Evolutionary conservation across 768 basidiomycete genomes (phyloP).

Genomic region (Polyporus arcularius): DNA sequence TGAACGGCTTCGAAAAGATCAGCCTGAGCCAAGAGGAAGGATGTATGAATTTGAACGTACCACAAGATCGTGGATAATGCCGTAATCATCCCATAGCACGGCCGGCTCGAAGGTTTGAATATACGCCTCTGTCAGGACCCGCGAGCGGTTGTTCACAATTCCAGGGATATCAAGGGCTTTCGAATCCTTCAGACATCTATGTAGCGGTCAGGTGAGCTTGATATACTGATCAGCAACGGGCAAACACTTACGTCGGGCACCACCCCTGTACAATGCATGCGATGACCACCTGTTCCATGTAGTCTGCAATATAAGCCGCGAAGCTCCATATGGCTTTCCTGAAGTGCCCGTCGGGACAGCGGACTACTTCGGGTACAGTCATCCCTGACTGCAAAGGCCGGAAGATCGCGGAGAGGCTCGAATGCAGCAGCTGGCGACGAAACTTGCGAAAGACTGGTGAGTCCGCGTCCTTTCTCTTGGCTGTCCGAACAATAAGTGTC

Average conservation of each 20-base stretch:
- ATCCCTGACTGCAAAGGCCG: slow-evolving; percentile 13
- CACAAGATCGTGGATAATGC: slow-evolving; percentile 26
- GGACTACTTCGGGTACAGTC: slow-evolving; percentile 15
- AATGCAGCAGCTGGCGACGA: slow-evolving; percentile 17
- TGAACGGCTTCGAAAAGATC: slow-evolving; percentile 17
- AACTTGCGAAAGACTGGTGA: slow-evolving; percentile 11
- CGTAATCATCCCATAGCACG: slow-evolving; percentile 30
- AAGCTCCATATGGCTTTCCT: slow-evolving; percentile 29
- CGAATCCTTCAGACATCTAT: neutral
- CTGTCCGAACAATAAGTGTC: no score
- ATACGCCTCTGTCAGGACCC: neutral
- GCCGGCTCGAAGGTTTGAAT: neutral
- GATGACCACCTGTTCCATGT: slow-evolving; percentile 32
- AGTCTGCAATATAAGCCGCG: slow-evolving; percentile 34
- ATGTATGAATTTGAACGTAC: slow-evolving; percentile 14
- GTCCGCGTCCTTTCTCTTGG: slow-evolving; percentile 4
- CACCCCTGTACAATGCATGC: slow-evolving; percentile 25
- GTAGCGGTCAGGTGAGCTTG: no score
- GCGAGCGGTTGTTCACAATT: neutral
- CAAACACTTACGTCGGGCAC: slow-evolving; percentile 20
- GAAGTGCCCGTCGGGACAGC: slow-evolving; percentile 31
- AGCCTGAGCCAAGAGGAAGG: neutral
- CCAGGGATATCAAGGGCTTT: neutral
- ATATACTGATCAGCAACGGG: no score
- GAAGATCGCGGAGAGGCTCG: slow-evolving; percentile 9